Percentiles rank a stretch among this genome's conserved stretches.
Conservation (phyloP, 1,284 basidiomycete genomes). For the Tylopilus sp. region DNA sequence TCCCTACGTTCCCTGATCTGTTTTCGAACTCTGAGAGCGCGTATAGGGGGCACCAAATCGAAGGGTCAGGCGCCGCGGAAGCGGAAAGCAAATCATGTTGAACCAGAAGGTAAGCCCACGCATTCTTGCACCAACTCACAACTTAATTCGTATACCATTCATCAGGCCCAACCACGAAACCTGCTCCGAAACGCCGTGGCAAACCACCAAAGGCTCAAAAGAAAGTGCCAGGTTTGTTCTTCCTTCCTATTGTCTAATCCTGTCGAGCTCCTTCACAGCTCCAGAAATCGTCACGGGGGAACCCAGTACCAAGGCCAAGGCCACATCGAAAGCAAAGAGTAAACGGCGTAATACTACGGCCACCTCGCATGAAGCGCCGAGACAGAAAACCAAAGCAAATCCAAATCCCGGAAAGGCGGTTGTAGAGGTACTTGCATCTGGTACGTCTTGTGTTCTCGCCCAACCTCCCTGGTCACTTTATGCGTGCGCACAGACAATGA, state of each 20-base stretch:
- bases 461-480: background rate
- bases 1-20: background rate
- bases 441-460: constrained; percentile 11
- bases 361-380: constrained; percentile 10
- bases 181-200: constrained; percentile 30
- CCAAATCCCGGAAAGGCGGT: constrained; percentile 10
- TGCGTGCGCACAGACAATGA: constrained; percentile 38
- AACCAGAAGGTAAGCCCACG: constrained; percentile 15
- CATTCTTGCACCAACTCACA: background rate
- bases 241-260: background rate
- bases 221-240: constrained; percentile 14
- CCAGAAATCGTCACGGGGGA: constrained; percentile 14
- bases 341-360: constrained; percentile 10
- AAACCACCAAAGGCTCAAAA: constrained; percentile 21
- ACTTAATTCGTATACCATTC: background rate
- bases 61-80: constrained; percentile 22
- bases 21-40: constrained; percentile 4
- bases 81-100: constrained; percentile 24
- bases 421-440: constrained; percentile 23
- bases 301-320: constrained; percentile 10
- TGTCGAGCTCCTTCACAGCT: constrained; percentile 1
- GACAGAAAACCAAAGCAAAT: constrained; percentile 18
- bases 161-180: constrained; percentile 8
- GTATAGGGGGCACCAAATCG: constrained; percentile 24
- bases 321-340: constrained; percentile 21